Evolutionary conservation across 164 flowering plant species (phyloP).

Genomic region (Aristolochia fimbriata): DNA sequence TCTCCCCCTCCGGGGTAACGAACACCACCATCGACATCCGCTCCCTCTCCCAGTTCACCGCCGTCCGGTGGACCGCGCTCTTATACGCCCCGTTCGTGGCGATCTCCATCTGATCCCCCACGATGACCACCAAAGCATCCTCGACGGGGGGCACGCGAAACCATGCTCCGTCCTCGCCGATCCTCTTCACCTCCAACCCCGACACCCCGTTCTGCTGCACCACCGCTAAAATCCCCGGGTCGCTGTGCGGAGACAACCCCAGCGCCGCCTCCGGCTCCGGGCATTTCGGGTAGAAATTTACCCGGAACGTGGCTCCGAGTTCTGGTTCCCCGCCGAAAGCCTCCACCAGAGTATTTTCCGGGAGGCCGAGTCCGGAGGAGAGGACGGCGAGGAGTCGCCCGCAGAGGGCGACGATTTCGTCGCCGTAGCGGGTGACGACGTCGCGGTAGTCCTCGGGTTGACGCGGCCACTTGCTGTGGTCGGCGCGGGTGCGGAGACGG

Average conservation of each 20-base stretch:
- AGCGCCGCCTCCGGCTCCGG: conserved; percentile 78
- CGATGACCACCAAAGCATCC: conserved; percentile 68
- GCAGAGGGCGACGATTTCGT: conserved; percentile 41
- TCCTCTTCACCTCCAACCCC: conserved; percentile 63
- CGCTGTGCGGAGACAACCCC: conserved; percentile 82
- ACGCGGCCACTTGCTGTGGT: conserved; percentile 66
- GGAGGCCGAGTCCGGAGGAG: conserved; percentile 48
- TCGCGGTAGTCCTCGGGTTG: conserved; percentile 28
- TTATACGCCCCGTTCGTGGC: conserved; percentile 56
- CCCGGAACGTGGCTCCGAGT: conserved; percentile 67
- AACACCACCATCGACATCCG: conserved; percentile 61
- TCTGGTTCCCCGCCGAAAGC: conserved; percentile 50
- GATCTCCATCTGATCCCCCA: conserved; percentile 92
- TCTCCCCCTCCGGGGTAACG: conserved; percentile 62
- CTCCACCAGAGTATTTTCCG: conserved; percentile 32
- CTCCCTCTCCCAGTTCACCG: conserved; percentile 43
- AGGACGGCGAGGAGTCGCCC: conserved; percentile 42
- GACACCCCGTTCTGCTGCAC: conserved; percentile 59
- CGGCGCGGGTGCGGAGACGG: conserved; percentile 42
- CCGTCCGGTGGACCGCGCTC: conserved; percentile 70
- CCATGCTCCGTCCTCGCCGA: conserved; percentile 52
- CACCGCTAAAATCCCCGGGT: conserved; percentile 82
- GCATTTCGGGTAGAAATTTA: conserved; percentile 77
- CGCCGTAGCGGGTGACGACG: conserved; percentile 46
- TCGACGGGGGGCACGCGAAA: conserved; percentile 60